phyloP scores from a whole-genome alignment of 768 basidiomycete genomes.

The Candolleomyces eurysporus region DNA sequence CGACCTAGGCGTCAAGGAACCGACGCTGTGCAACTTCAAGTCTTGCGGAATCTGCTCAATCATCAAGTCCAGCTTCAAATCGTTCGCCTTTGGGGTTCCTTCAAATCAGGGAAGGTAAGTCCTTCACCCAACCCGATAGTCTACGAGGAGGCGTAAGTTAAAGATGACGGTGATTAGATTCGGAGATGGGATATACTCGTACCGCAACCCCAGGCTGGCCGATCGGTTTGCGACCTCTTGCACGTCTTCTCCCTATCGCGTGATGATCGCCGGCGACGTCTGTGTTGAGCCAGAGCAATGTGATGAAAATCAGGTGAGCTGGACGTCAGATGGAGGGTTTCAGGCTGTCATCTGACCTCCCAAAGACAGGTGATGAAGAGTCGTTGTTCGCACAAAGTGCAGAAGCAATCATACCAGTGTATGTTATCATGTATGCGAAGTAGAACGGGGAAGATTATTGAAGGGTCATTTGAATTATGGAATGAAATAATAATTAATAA shows the following conservation, averaged over 20 bases:
- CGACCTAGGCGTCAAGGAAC: slow-evolving; percentile 57
- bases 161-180: slow-evolving; percentile 34
- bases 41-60: slow-evolving; percentile 68
- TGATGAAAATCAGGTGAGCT: slow-evolving; percentile 26
- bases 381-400: slow-evolving; percentile 51
- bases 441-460: slow-evolving; percentile 13
- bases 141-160: background rate
- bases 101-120: slow-evolving; percentile 56
- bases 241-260: slow-evolving; percentile 63
- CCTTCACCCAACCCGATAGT: background rate
- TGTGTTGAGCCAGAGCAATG: slow-evolving; percentile 37
- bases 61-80: slow-evolving; percentile 54
- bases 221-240: slow-evolving; percentile 66
- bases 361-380: slow-evolving; percentile 45
- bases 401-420: slow-evolving; percentile 58
- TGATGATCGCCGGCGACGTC: slow-evolving; percentile 61
- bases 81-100: slow-evolving; percentile 54
- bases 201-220: slow-evolving; percentile 55
- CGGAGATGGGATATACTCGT: slow-evolving; percentile 64
- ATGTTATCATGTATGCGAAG: slow-evolving; percentile 57
- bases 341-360: slow-evolving; percentile 1
- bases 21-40: slow-evolving; percentile 50
- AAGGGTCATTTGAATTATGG: slow-evolving; percentile 5
- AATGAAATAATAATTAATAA: slow-evolving; percentile 13
- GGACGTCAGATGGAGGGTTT: slow-evolving; percentile 10